phyloP scores from a whole-genome alignment of 768 basidiomycete genomes.

The Lepiota venenata region DNA sequence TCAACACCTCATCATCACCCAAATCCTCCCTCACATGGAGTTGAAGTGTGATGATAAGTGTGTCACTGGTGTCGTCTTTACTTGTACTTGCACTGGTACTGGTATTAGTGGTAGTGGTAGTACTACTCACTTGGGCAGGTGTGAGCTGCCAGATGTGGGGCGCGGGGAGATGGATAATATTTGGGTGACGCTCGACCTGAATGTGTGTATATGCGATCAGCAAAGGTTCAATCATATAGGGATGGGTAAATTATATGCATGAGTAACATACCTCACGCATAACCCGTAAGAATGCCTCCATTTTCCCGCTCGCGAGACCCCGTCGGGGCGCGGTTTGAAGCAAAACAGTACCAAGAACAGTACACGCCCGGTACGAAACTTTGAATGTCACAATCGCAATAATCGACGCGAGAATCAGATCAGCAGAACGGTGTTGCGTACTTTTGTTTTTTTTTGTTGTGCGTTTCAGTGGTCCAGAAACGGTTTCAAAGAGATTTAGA shows the following conservation, averaged over 20 bases:
- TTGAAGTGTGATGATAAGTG: constrained; percentile 75
- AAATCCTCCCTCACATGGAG: constrained; percentile 68
- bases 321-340: constrained; percentile 84
- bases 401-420: constrained; percentile 79
- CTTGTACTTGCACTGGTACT: too few species aligned
- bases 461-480: too few species aligned
- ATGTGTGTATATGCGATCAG: not conserved
- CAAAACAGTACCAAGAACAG: constrained; percentile 80
- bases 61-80: constrained; percentile 17
- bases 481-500: not conserved
- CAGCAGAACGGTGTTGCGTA: constrained; percentile 63
- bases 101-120: too few species aligned
- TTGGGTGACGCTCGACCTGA: constrained; percentile 81
- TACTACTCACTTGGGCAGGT: constrained; percentile 23
- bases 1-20: constrained; percentile 67
- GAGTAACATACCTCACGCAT: constrained; percentile 68
- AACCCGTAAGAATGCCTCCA: constrained; percentile 77
- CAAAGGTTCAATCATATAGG: too few species aligned
- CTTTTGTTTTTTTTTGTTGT: too few species aligned
- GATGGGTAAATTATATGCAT: too few species aligned
- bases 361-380: constrained; percentile 81
- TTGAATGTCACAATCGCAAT: constrained; percentile 78
- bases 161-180: constrained; percentile 77
- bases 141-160: constrained; percentile 90
- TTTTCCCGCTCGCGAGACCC: constrained; percentile 57